Evolutionary conservation across 345 rosid genomes (phyloP), one percentile per base, ranked within the genome.

Genomic region (Schrenkiella parvula): DNA sequence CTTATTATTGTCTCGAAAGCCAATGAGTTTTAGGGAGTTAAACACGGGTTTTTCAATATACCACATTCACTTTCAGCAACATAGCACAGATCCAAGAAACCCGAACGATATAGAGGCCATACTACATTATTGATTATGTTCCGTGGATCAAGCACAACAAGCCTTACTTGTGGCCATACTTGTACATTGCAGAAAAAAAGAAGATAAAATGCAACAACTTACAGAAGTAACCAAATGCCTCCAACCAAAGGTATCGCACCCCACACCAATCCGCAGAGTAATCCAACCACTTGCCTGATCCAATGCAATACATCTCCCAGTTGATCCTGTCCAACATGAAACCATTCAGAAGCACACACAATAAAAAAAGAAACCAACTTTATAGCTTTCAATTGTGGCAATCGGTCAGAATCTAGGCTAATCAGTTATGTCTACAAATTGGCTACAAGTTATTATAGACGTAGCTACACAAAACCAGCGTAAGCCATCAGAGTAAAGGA

Each of bases 221-320:
- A 95, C 99, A 87, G 35, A 66, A 78, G 80, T 22, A 95, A 75
- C 99, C 99, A 95, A 17, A 95, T 71, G 78, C 99, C 98, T 41
- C 99, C 99, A 54, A 88, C 90, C 68, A 91, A 65, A 41, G 99
- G 99, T 21, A 95, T 67, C 6, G 97, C 78, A 29, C 99, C 99
- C 87, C 92, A 95, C 8, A 91, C 13, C 83, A 95, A 83, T 31
- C 98, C 98, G 50, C 93, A 95, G 21, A 86, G 43, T n/a, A 95
- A 77, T 26, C 92, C 96, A 58, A 88, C 85, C 4, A 78, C 84
- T 81, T 95, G 99, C 55, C 99, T 84, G 71, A 91, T 89, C 99
- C 99, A 95, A 72, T 95, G 99, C 86, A 95, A 78, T 37, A 84
- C 96, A 88, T 95, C 99, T 78, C 99, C 99, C 72, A 95, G 68